A percentile compares a stretch with the other conserved stretches of the same genome.
Evolutionary conservation across 306 rosid species (phyloP).

Genomic region (Cucumis melo): DNA sequence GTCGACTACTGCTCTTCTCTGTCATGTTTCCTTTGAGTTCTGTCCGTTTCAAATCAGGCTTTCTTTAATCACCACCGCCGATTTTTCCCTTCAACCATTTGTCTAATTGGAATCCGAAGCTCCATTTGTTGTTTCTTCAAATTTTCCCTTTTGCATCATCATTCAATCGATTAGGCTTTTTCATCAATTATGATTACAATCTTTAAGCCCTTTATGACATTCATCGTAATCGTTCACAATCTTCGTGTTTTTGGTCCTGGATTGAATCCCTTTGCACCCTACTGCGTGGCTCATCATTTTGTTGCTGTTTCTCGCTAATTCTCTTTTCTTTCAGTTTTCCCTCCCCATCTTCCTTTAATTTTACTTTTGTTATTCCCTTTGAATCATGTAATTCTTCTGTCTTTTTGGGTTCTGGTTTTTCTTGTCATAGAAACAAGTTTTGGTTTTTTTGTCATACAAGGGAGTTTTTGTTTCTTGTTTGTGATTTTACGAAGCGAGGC

Average conservation of each 20-base stretch:
- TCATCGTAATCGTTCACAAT: conserved; percentile 33
- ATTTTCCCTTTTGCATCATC: neutral
- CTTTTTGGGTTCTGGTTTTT: conserved; percentile 1
- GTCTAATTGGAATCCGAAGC: neutral
- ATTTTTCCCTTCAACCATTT: neutral
- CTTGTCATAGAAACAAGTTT: neutral
- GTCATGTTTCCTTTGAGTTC: conserved; percentile 9
- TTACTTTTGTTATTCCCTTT: neutral
- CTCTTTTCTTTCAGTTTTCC: neutral
- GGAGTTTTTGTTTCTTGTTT: neutral
- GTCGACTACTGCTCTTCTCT: neutral
- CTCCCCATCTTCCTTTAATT: neutral
- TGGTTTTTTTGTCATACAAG: neutral
- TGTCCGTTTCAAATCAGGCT: conserved; percentile 26
- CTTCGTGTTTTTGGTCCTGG: conserved; percentile 94
- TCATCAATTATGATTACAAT: conserved; percentile 28
- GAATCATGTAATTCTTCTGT: conserved; percentile 23
- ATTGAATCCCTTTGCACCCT: conserved; percentile 88
- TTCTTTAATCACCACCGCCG: neutral
- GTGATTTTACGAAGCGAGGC: neutral
- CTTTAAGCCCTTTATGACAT: conserved; percentile 14
- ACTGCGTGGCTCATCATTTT: conserved; percentile 65
- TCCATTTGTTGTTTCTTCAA: neutral
- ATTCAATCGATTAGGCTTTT: conserved; percentile 8
- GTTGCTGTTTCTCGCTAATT: conserved; percentile 46